Evolutionary conservation across 1,284 basidiomycete genomes (phyloP).

Genomic region (Mixia osmundae): DNA sequence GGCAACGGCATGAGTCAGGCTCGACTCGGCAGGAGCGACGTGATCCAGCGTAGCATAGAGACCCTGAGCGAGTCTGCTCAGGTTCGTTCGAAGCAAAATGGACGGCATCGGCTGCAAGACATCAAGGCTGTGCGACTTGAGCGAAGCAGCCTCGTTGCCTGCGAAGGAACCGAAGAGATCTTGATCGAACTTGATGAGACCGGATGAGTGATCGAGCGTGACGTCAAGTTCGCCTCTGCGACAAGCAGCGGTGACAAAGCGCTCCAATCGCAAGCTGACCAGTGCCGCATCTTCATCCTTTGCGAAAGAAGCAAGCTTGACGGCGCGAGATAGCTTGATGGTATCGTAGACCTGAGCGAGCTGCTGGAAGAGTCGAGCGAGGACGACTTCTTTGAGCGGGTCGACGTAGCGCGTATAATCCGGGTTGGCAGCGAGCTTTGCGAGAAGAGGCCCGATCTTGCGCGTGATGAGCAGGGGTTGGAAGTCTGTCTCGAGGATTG

Average conservation of each 20-base stretch:
- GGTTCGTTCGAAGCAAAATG: conserved; percentile 46
- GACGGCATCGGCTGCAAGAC: conserved; percentile 41
- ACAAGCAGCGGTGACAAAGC: conserved; percentile 74
- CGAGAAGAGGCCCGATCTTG: conserved; percentile 59
- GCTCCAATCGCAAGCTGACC: conserved; percentile 23
- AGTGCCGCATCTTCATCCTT: conserved; percentile 62
- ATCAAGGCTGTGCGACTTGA: conserved; percentile 23
- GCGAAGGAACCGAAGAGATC: conserved; percentile 24
- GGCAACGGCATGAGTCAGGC: conserved; percentile 13
- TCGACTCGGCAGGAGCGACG: conserved; percentile 21
- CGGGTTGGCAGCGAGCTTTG: conserved; percentile 31
- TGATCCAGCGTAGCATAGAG: conserved; percentile 44
- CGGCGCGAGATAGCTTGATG: conserved; percentile 52
- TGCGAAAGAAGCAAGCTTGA: conserved; percentile 33
- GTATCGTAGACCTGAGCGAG: conserved; percentile 84
- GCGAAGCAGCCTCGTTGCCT: conserved; percentile 23
- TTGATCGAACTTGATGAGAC: conserved; percentile 67
- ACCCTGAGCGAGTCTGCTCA: conserved; percentile 46
- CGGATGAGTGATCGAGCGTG: conserved; percentile 68
- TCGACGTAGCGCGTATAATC: conserved; percentile 47
- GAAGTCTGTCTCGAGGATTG: conserved; percentile 79
- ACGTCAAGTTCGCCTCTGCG: conserved; percentile 70
- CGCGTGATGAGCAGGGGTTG: conserved; percentile 76
- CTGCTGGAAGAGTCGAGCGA: conserved; percentile 81
- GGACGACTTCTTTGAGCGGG: conserved; percentile 71